A percentile compares a stretch with the other conserved stretches of the same genome.
Conservation (phyloP, 2,329 filamentous ascomycete genomes). For the Chrysosphaeria jannelii region DNA sequence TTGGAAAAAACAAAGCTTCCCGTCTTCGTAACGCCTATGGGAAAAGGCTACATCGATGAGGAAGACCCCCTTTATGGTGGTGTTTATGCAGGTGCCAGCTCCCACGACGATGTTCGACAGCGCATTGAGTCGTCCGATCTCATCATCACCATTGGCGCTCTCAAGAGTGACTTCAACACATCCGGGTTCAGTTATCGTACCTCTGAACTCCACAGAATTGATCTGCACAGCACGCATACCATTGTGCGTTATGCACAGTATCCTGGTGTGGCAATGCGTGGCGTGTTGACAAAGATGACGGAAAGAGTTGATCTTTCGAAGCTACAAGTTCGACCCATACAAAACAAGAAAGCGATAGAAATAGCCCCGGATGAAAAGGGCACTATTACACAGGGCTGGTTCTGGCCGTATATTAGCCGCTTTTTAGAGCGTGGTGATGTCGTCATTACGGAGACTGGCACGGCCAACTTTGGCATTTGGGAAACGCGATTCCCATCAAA, state of each 20-base stretch:
- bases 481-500: constrained; percentile 48
- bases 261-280: constrained; percentile 46
- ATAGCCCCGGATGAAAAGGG: constrained; percentile 2
- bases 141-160: constrained; percentile 36
- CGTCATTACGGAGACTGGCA: constrained; percentile 66
- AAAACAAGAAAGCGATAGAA: constrained; percentile 17
- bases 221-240: constrained; percentile 47
- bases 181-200: constrained; percentile 57
- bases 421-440: constrained; percentile 28
- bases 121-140: constrained; percentile 39
- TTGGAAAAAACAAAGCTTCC: constrained; percentile 46
- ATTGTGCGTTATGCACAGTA: constrained; percentile 54
- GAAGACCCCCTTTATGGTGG: constrained; percentile 46
- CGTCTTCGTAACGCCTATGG: constrained; percentile 73
- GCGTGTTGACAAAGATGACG: constrained; percentile 43
- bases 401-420: constrained; percentile 5
- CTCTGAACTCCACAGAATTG: constrained; percentile 46
- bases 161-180: constrained; percentile 52
- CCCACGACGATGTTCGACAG: constrained; percentile 29
- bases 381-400: constrained; percentile 5
- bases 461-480: constrained; percentile 67
- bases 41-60: constrained; percentile 61
- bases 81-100: constrained; percentile 59
- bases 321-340: constrained; percentile 22
- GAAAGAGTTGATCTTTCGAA: constrained; percentile 23